These are phyloP conservation scores for Nidula niveotomentosa DNA, from an alignment of 1,284 basidiomycete genomes.

Conservation along the genomic window DNA sequence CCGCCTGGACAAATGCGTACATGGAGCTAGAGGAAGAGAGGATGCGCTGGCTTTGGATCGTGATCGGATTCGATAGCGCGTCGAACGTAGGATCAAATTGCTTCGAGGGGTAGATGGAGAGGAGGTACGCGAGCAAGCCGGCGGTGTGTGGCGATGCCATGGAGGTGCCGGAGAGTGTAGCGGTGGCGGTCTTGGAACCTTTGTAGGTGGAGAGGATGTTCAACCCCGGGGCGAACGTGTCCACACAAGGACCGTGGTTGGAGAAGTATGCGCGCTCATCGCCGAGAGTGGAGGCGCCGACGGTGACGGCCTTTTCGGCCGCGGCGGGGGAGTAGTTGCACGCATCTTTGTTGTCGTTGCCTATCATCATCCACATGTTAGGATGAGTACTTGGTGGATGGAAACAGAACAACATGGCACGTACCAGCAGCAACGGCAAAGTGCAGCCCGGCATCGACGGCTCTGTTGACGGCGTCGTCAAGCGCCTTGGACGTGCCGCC, in stretches of 20 bases:
- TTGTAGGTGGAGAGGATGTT: slow-evolving; percentile 84
- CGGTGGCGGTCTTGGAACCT: slow-evolving; percentile 50
- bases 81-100: slow-evolving; percentile 54
- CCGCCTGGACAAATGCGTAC: slow-evolving; percentile 53
- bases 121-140: slow-evolving; percentile 81
- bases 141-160: slow-evolving; percentile 73
- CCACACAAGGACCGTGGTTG: slow-evolving; percentile 78
- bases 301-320: slow-evolving; percentile 78
- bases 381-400: background rate
- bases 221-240: slow-evolving; percentile 83
- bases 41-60: slow-evolving; percentile 22
- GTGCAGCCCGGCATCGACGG: slow-evolving; percentile 85
- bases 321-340: slow-evolving; percentile 84
- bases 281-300: slow-evolving; percentile 79
- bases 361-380: background rate
- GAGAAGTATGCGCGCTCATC: slow-evolving; percentile 92
- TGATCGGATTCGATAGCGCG: slow-evolving; percentile 23
- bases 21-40: slow-evolving; percentile 28
- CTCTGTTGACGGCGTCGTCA: slow-evolving; percentile 85
- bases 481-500: slow-evolving; percentile 92
- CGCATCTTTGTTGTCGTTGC: slow-evolving; percentile 70
- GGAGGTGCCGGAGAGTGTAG: slow-evolving; percentile 75
- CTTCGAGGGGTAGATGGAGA: slow-evolving; percentile 73
- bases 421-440: slow-evolving; percentile 88
- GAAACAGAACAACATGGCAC: slow-evolving; percentile 37